These are phyloP conservation scores for Acorus gramineus DNA, from an alignment of 106 monocot genomes.

Conservation along the genomic window DNA sequence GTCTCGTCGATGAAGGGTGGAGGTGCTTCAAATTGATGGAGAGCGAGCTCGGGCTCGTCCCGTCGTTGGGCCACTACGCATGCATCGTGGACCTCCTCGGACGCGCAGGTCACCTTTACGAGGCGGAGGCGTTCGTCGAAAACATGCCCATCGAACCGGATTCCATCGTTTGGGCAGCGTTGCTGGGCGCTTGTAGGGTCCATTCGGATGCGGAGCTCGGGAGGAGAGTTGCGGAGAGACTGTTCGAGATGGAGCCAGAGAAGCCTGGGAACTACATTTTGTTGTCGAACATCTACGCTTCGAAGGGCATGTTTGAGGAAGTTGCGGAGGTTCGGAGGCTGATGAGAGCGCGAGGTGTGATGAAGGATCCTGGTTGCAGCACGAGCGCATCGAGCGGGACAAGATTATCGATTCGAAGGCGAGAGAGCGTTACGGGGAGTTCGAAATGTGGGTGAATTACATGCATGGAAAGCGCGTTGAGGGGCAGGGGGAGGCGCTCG, in stretches of 20 bases:
- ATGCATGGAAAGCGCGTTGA: no score
- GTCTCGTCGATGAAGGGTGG: constrained; percentile 39
- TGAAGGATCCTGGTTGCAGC: constrained; percentile 50
- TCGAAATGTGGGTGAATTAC: no score
- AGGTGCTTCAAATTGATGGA: constrained; percentile 44
- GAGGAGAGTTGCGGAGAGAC: constrained; percentile 30
- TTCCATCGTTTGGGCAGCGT: constrained; percentile 40
- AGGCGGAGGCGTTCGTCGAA: constrained; percentile 41
- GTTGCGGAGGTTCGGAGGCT: constrained; percentile 38
- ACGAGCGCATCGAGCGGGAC: no score
- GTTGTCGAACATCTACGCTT: constrained; percentile 63
- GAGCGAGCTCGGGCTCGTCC: constrained; percentile 35
- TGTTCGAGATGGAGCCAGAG: constrained; percentile 48
- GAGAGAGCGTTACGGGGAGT: no score
- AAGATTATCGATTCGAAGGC: no score
- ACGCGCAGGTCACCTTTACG: constrained; percentile 40
- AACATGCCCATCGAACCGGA: constrained; percentile 64
- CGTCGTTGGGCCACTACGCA: constrained; percentile 36
- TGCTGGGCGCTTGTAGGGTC: constrained; percentile 56
- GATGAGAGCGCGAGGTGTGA: constrained; percentile 42
- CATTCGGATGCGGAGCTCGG: constrained; percentile 33
- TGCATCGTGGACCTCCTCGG: constrained; percentile 66
- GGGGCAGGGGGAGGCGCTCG: no score
- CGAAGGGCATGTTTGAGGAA: constrained; percentile 41
- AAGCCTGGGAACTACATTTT: constrained; percentile 50